Evolutionary conservation across 306 rosid species (phyloP), one percentile per base, ranked within the genome.

Genomic region (Vicia sativa): DNA sequence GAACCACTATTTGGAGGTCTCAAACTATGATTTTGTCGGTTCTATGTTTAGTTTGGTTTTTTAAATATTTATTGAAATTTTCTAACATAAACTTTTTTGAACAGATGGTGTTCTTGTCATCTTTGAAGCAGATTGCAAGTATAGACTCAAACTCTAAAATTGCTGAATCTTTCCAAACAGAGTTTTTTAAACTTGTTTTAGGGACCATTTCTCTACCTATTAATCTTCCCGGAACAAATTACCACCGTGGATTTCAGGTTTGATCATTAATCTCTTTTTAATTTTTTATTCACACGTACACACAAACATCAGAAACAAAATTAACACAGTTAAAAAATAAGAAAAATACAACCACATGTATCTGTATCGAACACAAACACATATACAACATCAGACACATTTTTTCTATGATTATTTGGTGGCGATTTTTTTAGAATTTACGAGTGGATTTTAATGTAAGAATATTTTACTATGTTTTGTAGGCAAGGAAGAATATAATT

Each of bases 121-220:
- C 97, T 54, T 57, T 90, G 15, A 85, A 87, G 83, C 99, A 93
- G 78, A 79, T 88, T 72, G 99, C 97, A 0, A 85, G 95, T 9
- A 76, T 78, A 35, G 91, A 88, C 35, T 80, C 87, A 3, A 65
- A 80, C 49, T 68, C 90, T 23, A 59, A 86, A 34, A 59, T 83
- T 23, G 69, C 80, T 16, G 58, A 70, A 19, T 72, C 83, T 29
- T 82, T 93, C 84, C 83, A 74, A 80, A 69, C 89, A 10, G 97
- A 90, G 87, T 93, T 90, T 76, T 93, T 88, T 42, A 88, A 90
- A 74, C 91, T 93, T 0, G 99, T 93, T 57, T 60, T 90, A 38
- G 99, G 99, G 16, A 93, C 99, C 4, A 48, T 93, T 23, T 93
- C 99, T 25, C 80, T 93, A 65, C 99, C 99, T 6, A 93, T 93